A percentile compares a stretch with the other conserved stretches of the same genome.
phyloP scores from a whole-genome alignment of 2,329 filamentous ascomycete species.

The Aspergillus persii region DNA sequence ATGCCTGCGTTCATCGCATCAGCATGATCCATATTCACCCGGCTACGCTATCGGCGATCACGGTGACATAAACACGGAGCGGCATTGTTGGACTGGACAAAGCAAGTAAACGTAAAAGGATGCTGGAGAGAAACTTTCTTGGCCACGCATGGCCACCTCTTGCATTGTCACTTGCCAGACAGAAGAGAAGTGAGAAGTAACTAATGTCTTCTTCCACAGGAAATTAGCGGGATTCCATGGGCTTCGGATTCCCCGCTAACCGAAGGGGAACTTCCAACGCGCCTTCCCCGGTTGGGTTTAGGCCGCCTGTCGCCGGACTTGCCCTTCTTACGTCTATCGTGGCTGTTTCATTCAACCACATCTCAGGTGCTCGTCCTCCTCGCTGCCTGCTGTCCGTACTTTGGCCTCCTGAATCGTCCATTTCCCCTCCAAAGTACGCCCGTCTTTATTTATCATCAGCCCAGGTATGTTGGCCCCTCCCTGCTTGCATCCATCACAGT shows the following conservation, averaged over 20 bases:
- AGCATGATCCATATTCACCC: background rate
- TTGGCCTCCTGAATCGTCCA: constrained; percentile 15
- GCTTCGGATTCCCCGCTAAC: constrained; percentile 14
- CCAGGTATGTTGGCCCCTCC: constrained; percentile 19
- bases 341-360: constrained; percentile 22
- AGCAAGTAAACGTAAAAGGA: too few relatives aligned
- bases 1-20: background rate
- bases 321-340: constrained; percentile 18
- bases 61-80: background rate
- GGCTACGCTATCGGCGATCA: background rate
- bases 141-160: too few relatives aligned
- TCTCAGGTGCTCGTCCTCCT: constrained; percentile 19
- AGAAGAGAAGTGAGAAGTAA: background rate
- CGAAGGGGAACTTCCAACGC: constrained; percentile 2
- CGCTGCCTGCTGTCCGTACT: constrained; percentile 26
- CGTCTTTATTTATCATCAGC: constrained; percentile 8
- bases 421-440: constrained; percentile 21
- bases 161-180: too few relatives aligned
- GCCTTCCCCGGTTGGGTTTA: constrained; percentile 20
- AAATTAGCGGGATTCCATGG: background rate
- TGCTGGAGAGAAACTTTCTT: too few relatives aligned
- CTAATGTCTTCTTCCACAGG: background rate
- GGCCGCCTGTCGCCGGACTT: constrained; percentile 29
- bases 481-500: constrained; percentile 2
- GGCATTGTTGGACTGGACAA: background rate